Evolutionary conservation across 2,329 filamentous ascomycete species (phyloP).

Genomic region (Claviceps citrina): DNA sequence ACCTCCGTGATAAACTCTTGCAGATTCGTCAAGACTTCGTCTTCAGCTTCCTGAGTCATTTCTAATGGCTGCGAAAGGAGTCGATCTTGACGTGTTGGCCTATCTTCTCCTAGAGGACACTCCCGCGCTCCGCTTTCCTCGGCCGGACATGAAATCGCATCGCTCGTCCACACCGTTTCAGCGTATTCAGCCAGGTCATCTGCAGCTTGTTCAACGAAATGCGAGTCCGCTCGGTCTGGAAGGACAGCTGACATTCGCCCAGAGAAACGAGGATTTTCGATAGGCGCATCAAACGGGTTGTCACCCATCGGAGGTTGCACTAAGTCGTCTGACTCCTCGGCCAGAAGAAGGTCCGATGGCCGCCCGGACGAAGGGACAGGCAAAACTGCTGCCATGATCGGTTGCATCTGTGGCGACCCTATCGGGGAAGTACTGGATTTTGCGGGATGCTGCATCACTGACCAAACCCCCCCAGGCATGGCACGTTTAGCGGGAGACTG

Average conservation of each 20-base stretch:
- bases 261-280: conserved; percentile 25
- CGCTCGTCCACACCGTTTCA: neutral
- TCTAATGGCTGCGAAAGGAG: neutral
- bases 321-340: conserved; percentile 16
- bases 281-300: conserved; percentile 20
- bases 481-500: conserved; percentile 37
- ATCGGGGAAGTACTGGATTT: conserved; percentile 10
- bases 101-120: neutral
- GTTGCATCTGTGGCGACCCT: conserved; percentile 21
- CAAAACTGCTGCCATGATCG: conserved; percentile 20
- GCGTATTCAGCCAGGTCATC: neutral
- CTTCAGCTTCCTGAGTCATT: neutral
- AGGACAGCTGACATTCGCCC: conserved; percentile 30
- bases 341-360: conserved; percentile 23
- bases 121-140: neutral
- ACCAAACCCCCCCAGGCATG: conserved; percentile 18
- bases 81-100: neutral
- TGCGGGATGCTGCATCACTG: conserved; percentile 15
- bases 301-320: conserved; percentile 11
- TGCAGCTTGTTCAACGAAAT: conserved; percentile 16
- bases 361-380: conserved; percentile 12
- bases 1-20: neutral
- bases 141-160: neutral
- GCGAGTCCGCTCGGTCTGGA: conserved; percentile 27
- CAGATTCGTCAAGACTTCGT: neutral